These are phyloP conservation scores for Fusarium redolens DNA, from an alignment of 2,329 filamentous ascomycete species.

Conservation along the genomic window DNA sequence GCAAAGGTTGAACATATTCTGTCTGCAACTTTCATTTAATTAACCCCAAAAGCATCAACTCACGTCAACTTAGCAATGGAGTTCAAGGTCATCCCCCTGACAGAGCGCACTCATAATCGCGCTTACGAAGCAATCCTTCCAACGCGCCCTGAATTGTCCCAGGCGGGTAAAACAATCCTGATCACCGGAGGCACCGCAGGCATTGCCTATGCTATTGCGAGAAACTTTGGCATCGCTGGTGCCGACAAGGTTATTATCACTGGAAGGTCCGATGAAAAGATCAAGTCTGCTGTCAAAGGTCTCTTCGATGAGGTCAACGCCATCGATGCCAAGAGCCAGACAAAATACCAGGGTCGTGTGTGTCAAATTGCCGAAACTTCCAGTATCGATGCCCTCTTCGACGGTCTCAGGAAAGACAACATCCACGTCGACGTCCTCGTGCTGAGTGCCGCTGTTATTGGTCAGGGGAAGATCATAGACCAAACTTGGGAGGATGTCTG, in stretches of 20 bases:
- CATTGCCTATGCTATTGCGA: not conserved
- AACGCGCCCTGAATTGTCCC: not conserved
- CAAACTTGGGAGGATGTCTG: too few relatives aligned
- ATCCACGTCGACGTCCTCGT: not conserved
- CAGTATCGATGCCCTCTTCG: not conserved
- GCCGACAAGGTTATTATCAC: not conserved
- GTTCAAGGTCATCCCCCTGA: too few relatives aligned
- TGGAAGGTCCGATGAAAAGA: not conserved
- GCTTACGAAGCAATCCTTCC: not conserved
- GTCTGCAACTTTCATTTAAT: too few relatives aligned
- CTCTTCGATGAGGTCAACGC: too few relatives aligned
- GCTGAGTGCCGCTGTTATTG: not conserved
- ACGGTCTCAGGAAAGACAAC: not conserved
- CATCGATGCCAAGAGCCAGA: too few relatives aligned
- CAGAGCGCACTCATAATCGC: too few relatives aligned
- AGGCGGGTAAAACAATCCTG: rapidly evolving
- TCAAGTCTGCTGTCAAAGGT: too few relatives aligned
- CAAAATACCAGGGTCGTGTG: not conserved
- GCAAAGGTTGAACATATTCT: too few relatives aligned
- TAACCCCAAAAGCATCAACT: too few relatives aligned
- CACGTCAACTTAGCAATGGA: too few relatives aligned
- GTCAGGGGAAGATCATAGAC: too few relatives aligned
- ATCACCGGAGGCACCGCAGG: not conserved
- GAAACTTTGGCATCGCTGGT: not conserved
- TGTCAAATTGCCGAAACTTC: not conserved